Percentiles rank a stretch among this genome's conserved stretches.
phyloP scores from a whole-genome alignment of 2,329 filamentous ascomycete species.

The Microcyclospora tardicrescens region DNA sequence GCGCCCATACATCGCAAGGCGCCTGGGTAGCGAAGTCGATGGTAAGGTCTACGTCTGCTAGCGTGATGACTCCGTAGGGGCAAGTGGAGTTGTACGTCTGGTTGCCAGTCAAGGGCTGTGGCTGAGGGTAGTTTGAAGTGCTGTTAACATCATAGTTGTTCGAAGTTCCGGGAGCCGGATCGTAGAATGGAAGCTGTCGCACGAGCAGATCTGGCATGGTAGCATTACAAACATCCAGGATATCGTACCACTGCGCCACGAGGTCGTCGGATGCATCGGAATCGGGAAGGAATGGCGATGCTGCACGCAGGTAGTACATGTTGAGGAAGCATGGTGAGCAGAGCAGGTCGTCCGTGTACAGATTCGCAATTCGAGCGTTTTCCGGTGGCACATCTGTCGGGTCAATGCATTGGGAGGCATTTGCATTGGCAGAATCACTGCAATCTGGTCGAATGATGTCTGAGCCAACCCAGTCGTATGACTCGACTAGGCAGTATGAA shows the following conservation, averaged over 20 bases:
- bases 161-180: neutral
- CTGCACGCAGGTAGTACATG: constrained; percentile 8
- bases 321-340: constrained; percentile 14
- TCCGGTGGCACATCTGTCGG: constrained; percentile 1
- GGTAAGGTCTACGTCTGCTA: constrained; percentile 17
- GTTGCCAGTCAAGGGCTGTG: constrained; percentile 18
- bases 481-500: no score
- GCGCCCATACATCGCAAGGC: no score
- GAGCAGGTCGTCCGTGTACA: constrained; percentile 8
- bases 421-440: neutral
- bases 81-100: constrained; percentile 26
- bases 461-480: no score
- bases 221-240: constrained; percentile 11
- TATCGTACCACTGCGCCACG: constrained; percentile 12
- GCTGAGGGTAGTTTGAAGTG: constrained; percentile 8
- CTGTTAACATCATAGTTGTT: no score
- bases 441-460: neutral
- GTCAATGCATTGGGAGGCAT: constrained; percentile 1
- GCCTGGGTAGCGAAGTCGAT: constrained; percentile 19
- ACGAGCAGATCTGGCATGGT: constrained; percentile 1
- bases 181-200: neutral
- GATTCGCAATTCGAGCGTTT: constrained; percentile 5
- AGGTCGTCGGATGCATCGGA: constrained; percentile 14
- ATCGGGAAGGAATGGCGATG: constrained; percentile 12
- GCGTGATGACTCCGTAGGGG: constrained; percentile 22